phyloP scores from a whole-genome alignment of 2,329 filamentous ascomycete genomes.

The Penicillium sp. region DNA sequence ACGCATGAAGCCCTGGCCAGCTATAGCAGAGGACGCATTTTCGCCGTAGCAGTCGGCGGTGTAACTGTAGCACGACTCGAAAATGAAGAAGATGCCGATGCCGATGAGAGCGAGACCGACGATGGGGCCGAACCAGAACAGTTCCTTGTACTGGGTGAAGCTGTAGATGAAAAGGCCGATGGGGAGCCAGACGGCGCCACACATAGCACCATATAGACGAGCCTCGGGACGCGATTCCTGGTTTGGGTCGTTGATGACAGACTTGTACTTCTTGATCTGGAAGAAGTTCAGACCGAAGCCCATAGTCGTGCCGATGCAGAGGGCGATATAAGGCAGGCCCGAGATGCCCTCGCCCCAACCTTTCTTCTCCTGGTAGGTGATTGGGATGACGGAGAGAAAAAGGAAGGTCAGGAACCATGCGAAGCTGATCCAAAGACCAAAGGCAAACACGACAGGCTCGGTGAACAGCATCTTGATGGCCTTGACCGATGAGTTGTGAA shows the following conservation, averaged over 20 bases:
- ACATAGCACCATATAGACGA: conserved; percentile 49
- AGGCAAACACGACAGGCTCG: conserved; percentile 48
- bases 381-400: conserved; percentile 50
- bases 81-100: conserved; percentile 51
- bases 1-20: conserved; percentile 50
- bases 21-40: conserved; percentile 39
- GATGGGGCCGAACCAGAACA: conserved; percentile 48
- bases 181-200: conserved; percentile 45
- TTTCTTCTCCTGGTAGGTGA: conserved; percentile 50
- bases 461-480: conserved; percentile 48
- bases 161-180: conserved; percentile 51
- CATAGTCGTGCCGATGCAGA: conserved; percentile 47
- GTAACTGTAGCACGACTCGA: conserved; percentile 44
- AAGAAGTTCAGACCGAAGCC: conserved; percentile 48
- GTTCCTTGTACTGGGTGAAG: conserved; percentile 49
- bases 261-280: conserved; percentile 49
- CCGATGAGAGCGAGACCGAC: conserved; percentile 49
- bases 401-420: conserved; percentile 53
- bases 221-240: conserved; percentile 40
- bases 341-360: conserved; percentile 49
- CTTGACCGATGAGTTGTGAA: conserved; percentile 47
- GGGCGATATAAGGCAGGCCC: conserved; percentile 50
- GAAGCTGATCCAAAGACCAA: conserved; percentile 51
- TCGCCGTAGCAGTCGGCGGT: conserved; percentile 52
- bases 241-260: conserved; percentile 35